Evolutionary conservation across 768 basidiomycete genomes (phyloP).

Genomic region (Boletus rex-veris): DNA sequence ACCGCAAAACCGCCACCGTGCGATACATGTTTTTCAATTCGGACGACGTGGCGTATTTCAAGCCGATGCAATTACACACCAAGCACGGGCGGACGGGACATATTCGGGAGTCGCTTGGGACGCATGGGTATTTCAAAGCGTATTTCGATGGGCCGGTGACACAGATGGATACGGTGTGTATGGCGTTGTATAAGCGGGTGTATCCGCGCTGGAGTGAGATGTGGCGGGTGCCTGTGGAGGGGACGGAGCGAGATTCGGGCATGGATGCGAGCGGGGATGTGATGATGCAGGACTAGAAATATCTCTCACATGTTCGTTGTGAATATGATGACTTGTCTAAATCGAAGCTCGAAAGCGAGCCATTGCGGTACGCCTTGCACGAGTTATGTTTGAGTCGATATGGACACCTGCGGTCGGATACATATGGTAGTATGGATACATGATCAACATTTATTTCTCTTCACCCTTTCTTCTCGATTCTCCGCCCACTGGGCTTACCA

Average conservation of each 20-base stretch:
- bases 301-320: not conserved
- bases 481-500: too few species aligned
- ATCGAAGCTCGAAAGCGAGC: too few species aligned
- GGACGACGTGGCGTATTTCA: conserved; percentile 91
- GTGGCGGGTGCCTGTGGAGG: conserved; percentile 36
- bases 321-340: too few species aligned
- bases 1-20: conserved; percentile 95
- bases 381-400: too few species aligned
- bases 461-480: too few species aligned
- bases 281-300: conserved; percentile 23
- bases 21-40: conserved; percentile 98
- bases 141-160: conserved; percentile 89
- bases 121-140: conserved; percentile 97
- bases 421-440: too few species aligned
- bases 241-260: not conserved
- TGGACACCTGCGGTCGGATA: too few species aligned
- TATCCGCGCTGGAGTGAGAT: conserved; percentile 81
- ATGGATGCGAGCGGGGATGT: conserved; percentile 17
- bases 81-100: conserved; percentile 90
- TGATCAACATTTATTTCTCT: too few species aligned
- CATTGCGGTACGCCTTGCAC: too few species aligned
- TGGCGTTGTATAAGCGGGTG: conserved; percentile 92
- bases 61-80: conserved; percentile 89
- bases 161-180: conserved; percentile 96
- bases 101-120: conserved; percentile 88